Percentiles rank a stretch among this genome's conserved stretches.
Evolutionary conservation across 768 basidiomycete species (phyloP).

Genomic region (Sutorius australiensis): DNA sequence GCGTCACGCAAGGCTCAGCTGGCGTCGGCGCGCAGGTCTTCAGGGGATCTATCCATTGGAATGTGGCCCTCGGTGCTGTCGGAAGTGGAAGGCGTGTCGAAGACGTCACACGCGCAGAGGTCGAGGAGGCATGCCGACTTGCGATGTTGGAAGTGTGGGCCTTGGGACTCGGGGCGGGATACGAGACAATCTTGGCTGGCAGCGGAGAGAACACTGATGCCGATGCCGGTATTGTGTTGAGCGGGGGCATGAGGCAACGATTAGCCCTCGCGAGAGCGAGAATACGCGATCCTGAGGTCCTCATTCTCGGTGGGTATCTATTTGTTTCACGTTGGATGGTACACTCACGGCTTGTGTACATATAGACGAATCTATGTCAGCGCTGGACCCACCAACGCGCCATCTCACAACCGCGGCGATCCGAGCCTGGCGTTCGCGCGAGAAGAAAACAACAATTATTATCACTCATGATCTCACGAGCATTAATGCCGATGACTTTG

Average conservation of each 20-base stretch:
- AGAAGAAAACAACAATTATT: slow-evolving; percentile 51
- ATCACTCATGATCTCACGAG: slow-evolving; percentile 96
- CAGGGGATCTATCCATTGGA: slow-evolving; percentile 77
- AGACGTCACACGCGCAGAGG: slow-evolving; percentile 61
- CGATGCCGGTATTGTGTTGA: slow-evolving; percentile 65
- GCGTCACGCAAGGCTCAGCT: slow-evolving; percentile 76
- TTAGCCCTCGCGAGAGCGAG: slow-evolving; percentile 85
- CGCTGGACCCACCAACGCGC: slow-evolving; percentile 83
- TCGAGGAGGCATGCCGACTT: slow-evolving; percentile 76
- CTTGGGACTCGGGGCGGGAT: slow-evolving; percentile 77
- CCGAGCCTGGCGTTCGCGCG: slow-evolving; percentile 53
- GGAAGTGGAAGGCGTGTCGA: slow-evolving; percentile 41
- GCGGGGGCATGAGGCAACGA: slow-evolving; percentile 91
- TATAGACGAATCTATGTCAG: slow-evolving; percentile 76
- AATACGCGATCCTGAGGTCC: slow-evolving; percentile 79
- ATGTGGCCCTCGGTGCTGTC: slow-evolving; percentile 75
- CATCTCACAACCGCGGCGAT: slow-evolving; percentile 77
- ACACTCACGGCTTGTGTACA: background rate
- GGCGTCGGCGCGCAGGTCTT: slow-evolving; percentile 46
- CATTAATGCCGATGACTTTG: slow-evolving; percentile 72
- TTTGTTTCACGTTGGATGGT: background rate
- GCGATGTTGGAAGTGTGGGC: slow-evolving; percentile 90
- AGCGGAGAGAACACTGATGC: slow-evolving; percentile 39
- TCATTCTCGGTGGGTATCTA: slow-evolving; percentile 76
- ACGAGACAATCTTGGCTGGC: slow-evolving; percentile 65